Evolutionary conservation across 2,329 filamentous ascomycete species (phyloP).

Genomic region (Arthrinium phaeospermum): DNA sequence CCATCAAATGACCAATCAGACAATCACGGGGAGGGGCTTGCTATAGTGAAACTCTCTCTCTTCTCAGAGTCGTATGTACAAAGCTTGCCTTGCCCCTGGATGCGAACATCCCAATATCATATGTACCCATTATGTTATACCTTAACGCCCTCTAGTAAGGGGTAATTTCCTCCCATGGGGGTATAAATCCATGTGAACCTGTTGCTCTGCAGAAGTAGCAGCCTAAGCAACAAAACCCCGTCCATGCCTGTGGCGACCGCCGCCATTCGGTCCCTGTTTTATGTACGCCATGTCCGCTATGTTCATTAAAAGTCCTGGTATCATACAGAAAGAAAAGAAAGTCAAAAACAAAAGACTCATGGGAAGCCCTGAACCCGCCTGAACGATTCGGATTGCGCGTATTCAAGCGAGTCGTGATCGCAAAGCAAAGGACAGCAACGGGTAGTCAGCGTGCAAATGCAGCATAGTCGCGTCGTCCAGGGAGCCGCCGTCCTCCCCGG

Average conservation of each 20-base stretch:
- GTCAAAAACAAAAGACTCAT: neutral
- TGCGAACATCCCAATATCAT: neutral
- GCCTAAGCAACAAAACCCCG: no score
- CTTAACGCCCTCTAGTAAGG: constrained; percentile 18
- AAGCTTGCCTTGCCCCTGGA: neutral
- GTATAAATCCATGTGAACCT: constrained; percentile 8
- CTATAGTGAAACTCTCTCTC: neutral
- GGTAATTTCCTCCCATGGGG: neutral
- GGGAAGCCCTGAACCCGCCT: neutral
- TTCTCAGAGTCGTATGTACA: neutral
- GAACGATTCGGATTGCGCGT: neutral
- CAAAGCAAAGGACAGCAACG: neutral
- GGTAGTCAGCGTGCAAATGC: constrained; percentile 7
- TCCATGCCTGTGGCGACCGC: neutral
- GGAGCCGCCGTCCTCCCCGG: neutral
- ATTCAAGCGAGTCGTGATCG: neutral
- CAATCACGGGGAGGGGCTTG: no score
- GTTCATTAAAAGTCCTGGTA: constrained; percentile 8
- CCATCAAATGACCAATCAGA: neutral
- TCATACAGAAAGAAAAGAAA: neutral
- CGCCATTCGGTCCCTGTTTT: neutral
- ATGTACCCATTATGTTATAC: constrained; percentile 6
- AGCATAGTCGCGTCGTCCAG: neutral
- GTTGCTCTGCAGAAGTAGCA: no score
- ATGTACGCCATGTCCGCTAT: constrained; percentile 15